Evolutionary conservation across 2,329 filamentous ascomycete genomes (phyloP), one percentile per base, ranked within the genome.

Genomic region (Calonectria hawksworthii): DNA sequence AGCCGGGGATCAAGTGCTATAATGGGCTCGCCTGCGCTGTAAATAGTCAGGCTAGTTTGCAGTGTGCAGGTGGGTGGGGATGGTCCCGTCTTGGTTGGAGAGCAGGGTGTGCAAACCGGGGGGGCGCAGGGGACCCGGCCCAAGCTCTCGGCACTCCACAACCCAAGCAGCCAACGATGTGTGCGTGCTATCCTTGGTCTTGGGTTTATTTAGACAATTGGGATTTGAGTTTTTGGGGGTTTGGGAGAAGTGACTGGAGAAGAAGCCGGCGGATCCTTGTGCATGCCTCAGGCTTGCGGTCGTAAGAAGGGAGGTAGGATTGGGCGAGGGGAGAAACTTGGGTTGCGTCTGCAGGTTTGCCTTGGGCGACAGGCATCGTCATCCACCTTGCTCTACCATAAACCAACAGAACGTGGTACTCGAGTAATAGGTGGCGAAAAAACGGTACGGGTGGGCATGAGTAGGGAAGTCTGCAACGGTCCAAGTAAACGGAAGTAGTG

Each of bases 31-130:
- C 41, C 51, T 34, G 47, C 51, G 47, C 64, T 71, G 63, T 65
- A 74, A 70, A 69, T 54, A 54, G 67, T 69, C 61, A 32, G 41
- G 72, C 72, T 74, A 44, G 47, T 50, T 65, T 70, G 73, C 70
- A 75, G 50, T 26, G 56, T 72, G 73, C 63, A 65, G 64, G 18
- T 63, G 51, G 72, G 72, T 64, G 67, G 56, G 59, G 72, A 56
- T 59, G 38, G 59, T 23, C 44, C n/a, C 36, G 56, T 18, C 38
- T 61, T 51, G 36, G 59, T 56, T 32, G 67, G 56, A 56, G 47
- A 67, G 52, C 68, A 72, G 68, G 72, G 68, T 54, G 47, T 54
- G 13, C 16, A 70, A 63, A 63, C 56, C 44, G 59, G 68, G 68
- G 59, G 59, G 68, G 72, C 63, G 38, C 51, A 68, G 47, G 68